phyloP scores from a whole-genome alignment of 2,329 filamentous ascomycete genomes.

The Alternaria sp. region DNA sequence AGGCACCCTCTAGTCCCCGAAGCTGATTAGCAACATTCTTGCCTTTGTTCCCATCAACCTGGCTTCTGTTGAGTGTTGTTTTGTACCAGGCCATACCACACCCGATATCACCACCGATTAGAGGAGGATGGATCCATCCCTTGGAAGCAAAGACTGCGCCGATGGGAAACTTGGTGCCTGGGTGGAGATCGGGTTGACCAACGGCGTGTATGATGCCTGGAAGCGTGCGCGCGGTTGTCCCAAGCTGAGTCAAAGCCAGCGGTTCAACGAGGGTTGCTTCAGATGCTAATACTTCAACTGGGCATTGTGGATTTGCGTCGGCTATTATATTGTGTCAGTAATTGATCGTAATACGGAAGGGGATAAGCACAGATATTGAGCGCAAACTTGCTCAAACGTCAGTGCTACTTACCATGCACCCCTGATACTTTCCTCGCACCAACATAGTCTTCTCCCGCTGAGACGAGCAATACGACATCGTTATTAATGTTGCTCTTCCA shows the following conservation, averaged over 20 bases:
- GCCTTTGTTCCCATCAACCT: slow-evolving; percentile 44
- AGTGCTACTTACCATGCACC: slow-evolving; percentile 21
- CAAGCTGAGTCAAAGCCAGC: slow-evolving; percentile 39
- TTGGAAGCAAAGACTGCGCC: slow-evolving; percentile 45
- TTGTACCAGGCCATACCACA: slow-evolving; percentile 51
- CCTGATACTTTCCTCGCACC: slow-evolving; percentile 29
- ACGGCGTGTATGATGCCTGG: slow-evolving; percentile 45
- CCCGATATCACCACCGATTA: slow-evolving; percentile 50
- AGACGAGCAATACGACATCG: slow-evolving; percentile 38
- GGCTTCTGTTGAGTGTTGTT: slow-evolving; percentile 35
- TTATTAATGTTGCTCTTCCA: slow-evolving; percentile 32
- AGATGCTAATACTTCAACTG: slow-evolving; percentile 32
- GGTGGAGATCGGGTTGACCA: slow-evolving; percentile 48
- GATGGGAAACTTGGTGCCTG: slow-evolving; percentile 48
- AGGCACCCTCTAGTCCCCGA: slow-evolving; percentile 45
- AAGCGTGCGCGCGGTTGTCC: slow-evolving; percentile 38
- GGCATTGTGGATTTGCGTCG: slow-evolving; percentile 24
- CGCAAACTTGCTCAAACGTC: slow-evolving; percentile 32
- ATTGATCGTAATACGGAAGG: not conserved
- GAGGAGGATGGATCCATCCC: slow-evolving; percentile 46
- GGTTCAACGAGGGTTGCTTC: slow-evolving; percentile 35
- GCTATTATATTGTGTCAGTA: slow-evolving; percentile 15
- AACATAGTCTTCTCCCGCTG: slow-evolving; percentile 43
- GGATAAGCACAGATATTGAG: slow-evolving; percentile 15
- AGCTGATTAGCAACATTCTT: slow-evolving; percentile 46